Base-by-base conservation (phyloP, 2,329 filamentous ascomycete genomes). In the Talaromyces sp. region DNA sequence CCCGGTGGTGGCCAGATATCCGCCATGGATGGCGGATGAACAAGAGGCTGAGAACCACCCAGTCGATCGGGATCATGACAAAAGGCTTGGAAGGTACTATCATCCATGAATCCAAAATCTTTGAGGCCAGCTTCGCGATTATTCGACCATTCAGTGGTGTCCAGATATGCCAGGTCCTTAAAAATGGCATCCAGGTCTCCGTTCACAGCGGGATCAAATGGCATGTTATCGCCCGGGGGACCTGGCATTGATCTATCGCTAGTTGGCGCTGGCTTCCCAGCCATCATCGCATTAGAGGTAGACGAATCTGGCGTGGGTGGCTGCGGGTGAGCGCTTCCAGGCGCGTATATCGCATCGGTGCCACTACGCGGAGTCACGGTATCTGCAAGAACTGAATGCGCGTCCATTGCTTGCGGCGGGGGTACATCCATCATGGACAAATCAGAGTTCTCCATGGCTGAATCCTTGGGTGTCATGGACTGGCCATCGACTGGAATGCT, bases 31-130 rank as follows among this genome's bases (percentile, higher is more conserved):
- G 70, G 65, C 1, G 73, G 72, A 53, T 72, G 66, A 6, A 74
- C 64, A 20, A 74, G 47, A 16, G 71, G 67, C 32, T 71, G 66
- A 8, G 70, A 66, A 41, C 66, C 66, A 2, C 61, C 66, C n/a
- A 75, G 55, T 27, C 74, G 71, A 54, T 76, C 73, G 3, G 74
- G 74, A 49, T 77, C 74, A 56, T 77, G 73, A 27, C 74, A 77
- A 49, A 77, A 77, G 4, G 71, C 74, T 49, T 75, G 71, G 49
- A 77, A 77, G 2, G 74, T 76, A 17, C 60, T 70, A 43, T 75
- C 72, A 36, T 77, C 74, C n/a, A 72, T 56, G 44, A 77, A 77
- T 1, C 74, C 74, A 55, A 77, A 77, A 36, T 77, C 74, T 51
- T 70, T 74, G 27, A 77, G 58, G 0, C 69, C 71, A 20, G 73